A percentile compares a stretch with the other conserved stretches of the same genome.
Conservation (phyloP, 2,329 filamentous ascomycete genomes). For the Cercospora sesami region DNA sequence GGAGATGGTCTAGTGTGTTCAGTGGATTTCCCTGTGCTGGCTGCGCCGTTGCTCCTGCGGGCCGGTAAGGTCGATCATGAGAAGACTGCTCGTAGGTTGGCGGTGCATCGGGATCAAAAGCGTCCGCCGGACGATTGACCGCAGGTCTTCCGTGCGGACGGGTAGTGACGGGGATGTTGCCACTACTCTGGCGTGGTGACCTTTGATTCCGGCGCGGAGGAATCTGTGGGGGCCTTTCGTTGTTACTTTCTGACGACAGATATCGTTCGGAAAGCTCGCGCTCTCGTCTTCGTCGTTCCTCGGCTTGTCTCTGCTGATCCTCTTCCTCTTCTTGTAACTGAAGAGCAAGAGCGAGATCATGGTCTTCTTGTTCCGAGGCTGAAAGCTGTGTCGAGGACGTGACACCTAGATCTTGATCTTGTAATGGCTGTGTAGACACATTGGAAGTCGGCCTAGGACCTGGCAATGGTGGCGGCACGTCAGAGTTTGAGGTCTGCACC, state of each 20-base stretch:
- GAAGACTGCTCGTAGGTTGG: slow-evolving; percentile 67
- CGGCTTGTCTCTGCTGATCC: slow-evolving; percentile 64
- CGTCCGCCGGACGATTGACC: slow-evolving; percentile 36
- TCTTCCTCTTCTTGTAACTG: slow-evolving; percentile 96
- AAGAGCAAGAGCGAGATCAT: slow-evolving; percentile 79
- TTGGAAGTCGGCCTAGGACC: slow-evolving; percentile 31
- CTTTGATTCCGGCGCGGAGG: slow-evolving; percentile 34
- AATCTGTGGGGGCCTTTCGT: slow-evolving; percentile 41
- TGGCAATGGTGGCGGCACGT: slow-evolving; percentile 28
- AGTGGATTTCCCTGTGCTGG: slow-evolving; percentile 38
- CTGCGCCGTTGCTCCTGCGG: slow-evolving; percentile 35
- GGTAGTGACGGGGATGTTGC: slow-evolving; percentile 22
- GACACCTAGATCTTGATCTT: slow-evolving; percentile 5
- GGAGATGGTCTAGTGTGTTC: slow-evolving; percentile 38
- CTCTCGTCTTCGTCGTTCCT: slow-evolving; percentile 62
- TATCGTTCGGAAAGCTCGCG: slow-evolving; percentile 68
- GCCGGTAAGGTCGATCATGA: slow-evolving; percentile 54
- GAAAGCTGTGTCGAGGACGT: slow-evolving; percentile 19
- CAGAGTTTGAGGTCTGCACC: slow-evolving; percentile 17
- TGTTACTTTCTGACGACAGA: slow-evolving; percentile 58
- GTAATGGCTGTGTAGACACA: slow-evolving; percentile 13
- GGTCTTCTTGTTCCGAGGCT: slow-evolving; percentile 75
- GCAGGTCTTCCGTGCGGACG: slow-evolving; percentile 27
- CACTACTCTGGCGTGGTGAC: slow-evolving; percentile 19
- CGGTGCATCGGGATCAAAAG: slow-evolving; percentile 56